A percentile compares a stretch with the other conserved stretches of the same genome.
phyloP scores from a whole-genome alignment of 768 basidiomycete genomes.

The Tulasnella sp. region DNA sequence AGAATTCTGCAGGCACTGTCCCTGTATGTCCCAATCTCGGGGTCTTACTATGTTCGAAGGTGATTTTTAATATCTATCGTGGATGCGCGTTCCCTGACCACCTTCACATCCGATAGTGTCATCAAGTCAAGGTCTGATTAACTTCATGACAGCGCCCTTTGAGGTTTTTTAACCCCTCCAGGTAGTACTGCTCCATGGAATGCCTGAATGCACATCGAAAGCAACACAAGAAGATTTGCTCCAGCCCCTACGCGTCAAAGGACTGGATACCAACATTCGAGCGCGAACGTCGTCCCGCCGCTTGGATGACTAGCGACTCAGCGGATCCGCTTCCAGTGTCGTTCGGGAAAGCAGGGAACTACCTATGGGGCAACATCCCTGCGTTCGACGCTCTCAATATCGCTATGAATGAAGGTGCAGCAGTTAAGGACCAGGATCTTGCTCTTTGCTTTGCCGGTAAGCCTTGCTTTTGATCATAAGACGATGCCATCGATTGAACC shows the following conservation, averaged over 20 bases:
- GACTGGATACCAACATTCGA: neutral
- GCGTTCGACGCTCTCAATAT: conserved; percentile 38
- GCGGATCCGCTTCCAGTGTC: neutral
- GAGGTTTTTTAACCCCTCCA: neutral
- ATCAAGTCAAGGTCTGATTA: neutral
- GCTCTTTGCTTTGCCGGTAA: conserved; percentile 22
- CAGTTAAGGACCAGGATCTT: conserved; percentile 4
- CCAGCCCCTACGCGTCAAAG: conserved; percentile 30
- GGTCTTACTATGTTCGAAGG: neutral
- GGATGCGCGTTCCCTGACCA: neutral
- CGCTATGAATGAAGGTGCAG: conserved; percentile 32
- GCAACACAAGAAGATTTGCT: conserved; percentile 40
- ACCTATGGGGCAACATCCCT: conserved; percentile 38
- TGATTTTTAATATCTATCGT: neutral
- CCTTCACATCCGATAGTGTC: neutral
- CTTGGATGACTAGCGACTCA: neutral
- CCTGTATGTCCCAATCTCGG: neutral
- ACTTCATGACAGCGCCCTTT: neutral
- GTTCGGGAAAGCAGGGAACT: conserved; percentile 20
- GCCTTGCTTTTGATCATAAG: neutral
- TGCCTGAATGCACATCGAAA: conserved; percentile 44
- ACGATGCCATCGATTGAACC: neutral
- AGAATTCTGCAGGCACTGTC: neutral
- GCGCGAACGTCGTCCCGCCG: neutral
- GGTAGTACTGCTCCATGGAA: conserved; percentile 32